phyloP scores from a whole-genome alignment of 495 filamentous ascomycete species.

The Xylaria intraflava region DNA sequence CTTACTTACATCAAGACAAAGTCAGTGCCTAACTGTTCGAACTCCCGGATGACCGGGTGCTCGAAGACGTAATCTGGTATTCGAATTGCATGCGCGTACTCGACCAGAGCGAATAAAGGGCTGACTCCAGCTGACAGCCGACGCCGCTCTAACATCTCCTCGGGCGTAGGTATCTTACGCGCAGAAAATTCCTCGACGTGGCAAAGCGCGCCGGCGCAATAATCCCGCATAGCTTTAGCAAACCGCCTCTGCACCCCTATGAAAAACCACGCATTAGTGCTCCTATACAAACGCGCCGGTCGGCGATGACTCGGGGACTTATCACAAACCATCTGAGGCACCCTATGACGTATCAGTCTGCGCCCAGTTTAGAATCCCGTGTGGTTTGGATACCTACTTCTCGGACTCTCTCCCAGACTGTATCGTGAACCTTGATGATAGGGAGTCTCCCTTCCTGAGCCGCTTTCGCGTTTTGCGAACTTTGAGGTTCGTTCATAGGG shows the following conservation, averaged over 20 bases:
- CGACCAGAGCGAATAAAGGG: constrained; percentile 29
- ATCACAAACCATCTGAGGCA: neutral
- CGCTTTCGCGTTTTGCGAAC: neutral
- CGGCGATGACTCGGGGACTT: neutral
- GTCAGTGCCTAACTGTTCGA: constrained; percentile 29
- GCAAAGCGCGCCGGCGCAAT: constrained; percentile 22
- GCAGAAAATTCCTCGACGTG: constrained; percentile 21
- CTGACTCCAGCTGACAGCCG: constrained; percentile 23
- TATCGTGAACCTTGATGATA: neutral
- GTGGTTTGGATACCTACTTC: neutral
- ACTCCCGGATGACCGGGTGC: constrained; percentile 21
- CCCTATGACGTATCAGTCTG: neutral
- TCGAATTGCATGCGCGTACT: constrained; percentile 27
- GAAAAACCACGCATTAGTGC: neutral
- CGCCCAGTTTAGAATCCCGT: neutral
- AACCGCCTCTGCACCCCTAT: constrained; percentile 25
- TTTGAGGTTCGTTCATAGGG: constrained; percentile 10
- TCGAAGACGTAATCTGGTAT: constrained; percentile 29
- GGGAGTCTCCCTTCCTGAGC: neutral
- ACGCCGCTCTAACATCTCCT: constrained; percentile 22
- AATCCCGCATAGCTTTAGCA: constrained; percentile 19
- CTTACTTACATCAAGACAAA: constrained; percentile 21
- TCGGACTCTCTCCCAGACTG: neutral
- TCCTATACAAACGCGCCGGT: no score
- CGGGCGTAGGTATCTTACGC: constrained; percentile 11